These are phyloP conservation scores for Verticillium nubilum DNA, from an alignment of 2,329 filamentous ascomycete species.

Conservation along the genomic window DNA sequence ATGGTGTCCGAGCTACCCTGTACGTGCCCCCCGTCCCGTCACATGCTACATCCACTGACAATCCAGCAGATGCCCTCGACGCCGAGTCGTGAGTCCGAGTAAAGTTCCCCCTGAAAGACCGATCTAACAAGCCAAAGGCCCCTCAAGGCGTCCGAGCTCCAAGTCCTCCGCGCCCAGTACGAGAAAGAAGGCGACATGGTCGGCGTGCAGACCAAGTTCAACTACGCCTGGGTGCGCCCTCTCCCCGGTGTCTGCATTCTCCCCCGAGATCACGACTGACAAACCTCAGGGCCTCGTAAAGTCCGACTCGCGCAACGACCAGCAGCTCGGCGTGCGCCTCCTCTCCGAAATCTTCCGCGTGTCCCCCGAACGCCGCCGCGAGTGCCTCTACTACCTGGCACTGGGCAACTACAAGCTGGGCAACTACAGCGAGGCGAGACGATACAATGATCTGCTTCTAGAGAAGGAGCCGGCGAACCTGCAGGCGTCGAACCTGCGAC, in stretches of 20 bases:
- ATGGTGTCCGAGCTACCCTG: constrained; percentile 46
- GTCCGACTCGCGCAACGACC: constrained; percentile 75
- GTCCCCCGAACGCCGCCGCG: constrained; percentile 85
- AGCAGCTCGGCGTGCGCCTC: constrained; percentile 89
- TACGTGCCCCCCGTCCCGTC: constrained; percentile 22
- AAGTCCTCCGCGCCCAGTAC: constrained; percentile 88
- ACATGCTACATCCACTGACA: constrained; percentile 5
- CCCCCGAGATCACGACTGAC: not conserved
- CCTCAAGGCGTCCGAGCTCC: constrained; percentile 84
- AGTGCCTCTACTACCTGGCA: constrained; percentile 97
- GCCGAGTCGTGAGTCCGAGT: constrained; percentile 71
- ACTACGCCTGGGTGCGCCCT: constrained; percentile 86
- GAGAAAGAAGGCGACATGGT: constrained; percentile 98
- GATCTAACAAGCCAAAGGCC: constrained; percentile 48
- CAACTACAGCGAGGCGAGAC: constrained; percentile 90
- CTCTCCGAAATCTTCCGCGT: constrained; percentile 95
- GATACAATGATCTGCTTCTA: constrained; percentile 89
- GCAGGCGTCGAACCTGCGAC: constrained; percentile 80
- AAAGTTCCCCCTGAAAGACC: not conserved
- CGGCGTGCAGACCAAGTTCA: constrained; percentile 97
- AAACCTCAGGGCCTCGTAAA: constrained; percentile 82
- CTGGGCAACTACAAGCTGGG: constrained; percentile 97
- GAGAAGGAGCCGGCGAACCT: constrained; percentile 89
- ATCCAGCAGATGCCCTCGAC: constrained; percentile 79
- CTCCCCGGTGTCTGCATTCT: not conserved